Evolutionary conservation across 345 rosid genomes (phyloP), one percentile per base, ranked within the genome.

Genomic region (Brassica cretica): DNA sequence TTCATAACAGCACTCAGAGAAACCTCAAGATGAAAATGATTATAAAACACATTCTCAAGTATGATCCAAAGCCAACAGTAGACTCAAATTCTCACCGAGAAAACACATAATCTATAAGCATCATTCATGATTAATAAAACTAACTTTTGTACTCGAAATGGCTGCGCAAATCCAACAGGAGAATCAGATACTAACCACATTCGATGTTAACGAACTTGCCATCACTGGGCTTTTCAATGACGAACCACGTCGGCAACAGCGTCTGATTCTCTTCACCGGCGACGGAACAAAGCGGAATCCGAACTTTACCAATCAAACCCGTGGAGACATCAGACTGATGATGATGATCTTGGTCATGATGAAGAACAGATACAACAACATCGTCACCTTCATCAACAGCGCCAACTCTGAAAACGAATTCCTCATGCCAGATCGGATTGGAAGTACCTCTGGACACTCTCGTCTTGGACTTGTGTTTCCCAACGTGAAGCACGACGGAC

Each of bases 381-480:
- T 77, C 86, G 7, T 84, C 89, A 16, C 70, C 83, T 19, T 81
- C 84, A 19, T 86, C 88, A 33, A 64, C 44, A 16, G 76, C 80
- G 59, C 77, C 80, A 8, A 82, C 76, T 61, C 84, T 72, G 71
- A 94, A 88, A 55, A 85, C 89, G 35, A 94, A 90, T 86, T 89
- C 98, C 83, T 94, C 92, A 37, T 89, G 86, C 97, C 97, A 92
- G 76, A 85, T 81, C 10, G 97, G 96, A 77, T 77, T 85, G 1
- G 25, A 1, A 30, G 76, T 82, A 25, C 76, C 82, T 68, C 79
- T 82, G 33, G 74, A 68, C 19, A 83, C 66, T 84, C 88, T 85
- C 44, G 95, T 87, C 84, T 88, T 90, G 49, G 88, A 85, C 71
- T 87, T 89, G 78, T 62, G 84, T 82, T 79, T 92, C n/a, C 97